Percentiles rank a stretch among this genome's conserved stretches.
phyloP scores from a whole-genome alignment of 108 stramenopile genomes.

The Nitzschia palea region DNA sequence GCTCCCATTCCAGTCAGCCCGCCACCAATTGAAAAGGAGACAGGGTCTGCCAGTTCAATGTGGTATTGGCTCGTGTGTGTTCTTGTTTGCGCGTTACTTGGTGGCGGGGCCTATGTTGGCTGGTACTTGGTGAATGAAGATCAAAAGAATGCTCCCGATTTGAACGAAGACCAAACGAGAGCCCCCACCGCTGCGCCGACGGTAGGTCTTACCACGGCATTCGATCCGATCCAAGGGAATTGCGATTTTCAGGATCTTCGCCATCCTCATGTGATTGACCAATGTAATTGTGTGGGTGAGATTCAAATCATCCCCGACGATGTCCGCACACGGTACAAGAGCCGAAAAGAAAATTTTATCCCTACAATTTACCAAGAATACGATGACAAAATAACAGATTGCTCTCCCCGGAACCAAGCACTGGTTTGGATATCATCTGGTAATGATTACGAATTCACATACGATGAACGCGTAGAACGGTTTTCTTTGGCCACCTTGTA shows the following conservation, averaged over 20 bases:
- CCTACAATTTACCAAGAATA: constrained; percentile 21
- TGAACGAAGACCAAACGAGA: constrained; percentile 1
- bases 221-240: constrained; percentile 27
- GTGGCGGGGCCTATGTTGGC: constrained; percentile 21
- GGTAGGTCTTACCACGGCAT: constrained; percentile 3
- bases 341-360: constrained; percentile 26
- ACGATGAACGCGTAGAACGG: constrained; percentile 20
- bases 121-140: constrained; percentile 19
- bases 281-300: constrained; percentile 38
- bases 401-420: constrained; percentile 45
- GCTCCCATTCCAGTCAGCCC: too few species aligned
- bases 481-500: constrained; percentile 37
- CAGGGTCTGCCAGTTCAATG: background rate
- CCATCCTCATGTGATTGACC: constrained; percentile 33
- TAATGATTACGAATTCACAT: constrained; percentile 14
- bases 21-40: constrained; percentile 1
- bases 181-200: constrained; percentile 33
- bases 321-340: constrained; percentile 25
- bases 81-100: constrained; percentile 4
- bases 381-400: constrained; percentile 25
- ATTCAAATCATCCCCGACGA: constrained; percentile 38
- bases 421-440: constrained; percentile 45
- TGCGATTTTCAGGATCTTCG: constrained; percentile 15
- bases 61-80: constrained; percentile 31
- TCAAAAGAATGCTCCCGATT: background rate